Evolutionary conservation across 306 rosid genomes (phyloP), one percentile per base, ranked within the genome.

Genomic region (Rubus idaeus): DNA sequence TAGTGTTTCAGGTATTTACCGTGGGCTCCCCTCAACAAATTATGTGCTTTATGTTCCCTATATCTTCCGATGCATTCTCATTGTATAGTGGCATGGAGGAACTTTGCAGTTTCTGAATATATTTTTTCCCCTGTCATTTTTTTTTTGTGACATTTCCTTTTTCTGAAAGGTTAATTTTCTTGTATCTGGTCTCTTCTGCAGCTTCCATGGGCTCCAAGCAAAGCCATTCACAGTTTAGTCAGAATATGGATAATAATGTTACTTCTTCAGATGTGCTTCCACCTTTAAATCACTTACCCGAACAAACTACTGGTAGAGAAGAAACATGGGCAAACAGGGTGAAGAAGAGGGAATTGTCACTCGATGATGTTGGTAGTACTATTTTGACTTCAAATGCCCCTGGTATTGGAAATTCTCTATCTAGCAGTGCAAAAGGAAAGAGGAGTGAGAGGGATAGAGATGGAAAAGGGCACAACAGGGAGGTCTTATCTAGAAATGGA

Each of bases 391-490:
- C 89, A 70, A 82, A 80, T 84, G 82, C 71, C 61, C 89, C 90
- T n/a, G 91, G 85, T 86, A 87, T 92, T 55, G 96, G 92, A 77
- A 81, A 58, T 86, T 87, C 96, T 82, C 82, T 96, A 65, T 84
- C 95, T 46, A 90, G 93, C 87, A 93, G 87, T 83, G 96, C 98
- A 76, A 96, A 96, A 84, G 98, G 98, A 74, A 96, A 90, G 93
- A 87, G 99, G 79, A 96, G 98, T 60, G 99, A 95, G 79, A 95
- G 99, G 88, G 99, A 96, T 77, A 91, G 99, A 85, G 99, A 96
- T 52, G 99, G 96, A 75, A 95, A 95, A 83, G 97, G 92, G 82
- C 90, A 95, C 74, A 78, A 86, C 86, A 89, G 97, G 85, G 99
- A 92, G 86, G 87, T 89, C 50, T 83, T 79, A 77, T 88, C 96